Evolutionary conservation across 345 rosid species (phyloP).

Genomic region (Excoecaria cochinchinensis): DNA sequence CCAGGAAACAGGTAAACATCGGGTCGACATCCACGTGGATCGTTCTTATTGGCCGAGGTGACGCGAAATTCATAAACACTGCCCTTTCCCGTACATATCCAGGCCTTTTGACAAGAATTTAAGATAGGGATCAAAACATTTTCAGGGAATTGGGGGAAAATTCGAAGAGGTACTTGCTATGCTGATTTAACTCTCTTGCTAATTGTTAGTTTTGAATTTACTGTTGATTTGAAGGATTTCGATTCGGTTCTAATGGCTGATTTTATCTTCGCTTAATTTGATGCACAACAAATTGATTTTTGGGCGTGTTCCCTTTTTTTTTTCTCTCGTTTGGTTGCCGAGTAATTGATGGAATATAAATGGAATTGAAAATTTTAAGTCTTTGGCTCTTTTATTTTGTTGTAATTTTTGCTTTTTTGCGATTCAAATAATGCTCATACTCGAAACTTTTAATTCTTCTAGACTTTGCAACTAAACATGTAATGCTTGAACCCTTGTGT

Average conservation of each 20-base stretch:
- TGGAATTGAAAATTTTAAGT: background rate
- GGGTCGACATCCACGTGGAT: conserved; percentile 8
- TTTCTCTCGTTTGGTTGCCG: background rate
- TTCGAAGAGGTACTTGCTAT: background rate
- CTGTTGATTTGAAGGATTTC: background rate
- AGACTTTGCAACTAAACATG: background rate
- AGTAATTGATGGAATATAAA: background rate
- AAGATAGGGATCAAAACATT: background rate
- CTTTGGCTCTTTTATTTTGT: background rate
- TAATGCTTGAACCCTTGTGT: background rate
- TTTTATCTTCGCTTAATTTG: background rate
- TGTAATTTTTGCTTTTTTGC: background rate
- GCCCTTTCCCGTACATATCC: background rate
- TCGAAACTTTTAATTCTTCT: background rate
- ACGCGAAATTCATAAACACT: background rate
- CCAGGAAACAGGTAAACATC: background rate
- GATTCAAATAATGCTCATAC: background rate
- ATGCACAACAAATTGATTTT: background rate
- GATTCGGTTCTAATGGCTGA: background rate
- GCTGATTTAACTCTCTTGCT: background rate
- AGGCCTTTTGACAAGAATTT: background rate
- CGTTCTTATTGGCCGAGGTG: background rate
- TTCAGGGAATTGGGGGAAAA: background rate
- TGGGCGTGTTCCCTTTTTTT: too few relatives aligned
- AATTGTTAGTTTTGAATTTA: background rate